Conservation (phyloP, 1,284 basidiomycete species). For the Fomitopsis schrenkii region DNA sequence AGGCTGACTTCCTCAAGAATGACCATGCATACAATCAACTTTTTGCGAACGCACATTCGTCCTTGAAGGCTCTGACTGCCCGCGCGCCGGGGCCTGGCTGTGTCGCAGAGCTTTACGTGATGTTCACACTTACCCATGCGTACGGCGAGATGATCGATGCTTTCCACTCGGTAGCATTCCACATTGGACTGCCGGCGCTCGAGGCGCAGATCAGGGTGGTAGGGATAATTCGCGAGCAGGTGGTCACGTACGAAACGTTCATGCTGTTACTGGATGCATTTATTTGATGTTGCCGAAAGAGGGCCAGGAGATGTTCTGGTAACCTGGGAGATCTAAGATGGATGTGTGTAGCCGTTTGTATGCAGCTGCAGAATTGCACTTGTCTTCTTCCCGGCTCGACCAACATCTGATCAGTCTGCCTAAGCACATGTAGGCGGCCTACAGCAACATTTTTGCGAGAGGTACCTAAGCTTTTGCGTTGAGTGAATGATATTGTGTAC, state of each 20-base stretch:
- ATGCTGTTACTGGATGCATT: not conserved
- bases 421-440: too few species aligned
- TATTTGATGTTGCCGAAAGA: not conserved
- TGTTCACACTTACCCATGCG: not conserved
- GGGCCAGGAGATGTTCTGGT: too few species aligned
- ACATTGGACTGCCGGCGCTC: not conserved
- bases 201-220: not conserved
- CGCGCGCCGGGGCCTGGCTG: not conserved
- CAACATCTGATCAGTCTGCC: too few species aligned
- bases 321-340: too few species aligned
- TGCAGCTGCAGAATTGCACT: too few species aligned
- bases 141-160: not conserved
- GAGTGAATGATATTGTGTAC: too few species aligned
- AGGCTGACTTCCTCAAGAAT: not conserved
- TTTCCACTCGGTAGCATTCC: not conserved
- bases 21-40: not conserved
- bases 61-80: not conserved
- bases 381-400: too few species aligned
- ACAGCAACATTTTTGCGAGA: too few species aligned
- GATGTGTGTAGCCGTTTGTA: too few species aligned
- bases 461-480: too few species aligned
- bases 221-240: not conserved
- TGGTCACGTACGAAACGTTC: not conserved
- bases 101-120: not conserved
- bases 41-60: not conserved